Evolutionary conservation across 768 basidiomycete genomes (phyloP), one percentile per base, ranked within the genome.

Genomic region (Favolaschia claudopus): DNA sequence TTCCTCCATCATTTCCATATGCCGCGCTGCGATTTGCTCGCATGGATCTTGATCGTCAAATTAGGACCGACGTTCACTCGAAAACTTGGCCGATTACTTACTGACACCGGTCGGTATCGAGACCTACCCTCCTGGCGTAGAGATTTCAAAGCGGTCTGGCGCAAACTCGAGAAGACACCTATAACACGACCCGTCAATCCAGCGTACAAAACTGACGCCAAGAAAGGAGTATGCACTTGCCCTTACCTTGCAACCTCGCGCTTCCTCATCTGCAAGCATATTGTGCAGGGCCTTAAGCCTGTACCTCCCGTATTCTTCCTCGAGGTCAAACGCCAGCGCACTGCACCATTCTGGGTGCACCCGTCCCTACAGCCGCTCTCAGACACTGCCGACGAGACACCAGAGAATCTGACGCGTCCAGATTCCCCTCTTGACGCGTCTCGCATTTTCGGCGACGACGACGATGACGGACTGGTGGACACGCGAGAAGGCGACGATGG

Each of bases 1-100:
- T 75, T 69, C 45, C 65, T 76, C 6, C 71, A 74, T 36, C 71
- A 75, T 55, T 74, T 74, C 45, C 68, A 68, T 34, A 68, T 64
- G 55, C 74, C 73, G 1, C 67, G 67, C 9, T 56, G 73, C 40
- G 76, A 76, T 53, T 54, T 76, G 2, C 68, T 77, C 5, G 62
- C 58, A 2, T 77, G 70, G 75, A 71, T 75, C 36, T 31, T 75
- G 0, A 55, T 75, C 17, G 34, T 32, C 13, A 76, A 76, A 34
- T 66, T 77, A 13, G 68, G 64, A 4, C 75, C 75, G 10, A 36
- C 32, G 8, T 75, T 70, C 46, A 66, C 74, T 39, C 33, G 43
- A 19, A 69, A 70, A 47, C 63, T 74, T 9, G 61, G 65, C 33
- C 24, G 20, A 14, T 29, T 70, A 10, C 51, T 70, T 15, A 57